Conservation (phyloP, 2,329 filamentous ascomycete species). For the Aaosphaeria pasadenensis region DNA sequence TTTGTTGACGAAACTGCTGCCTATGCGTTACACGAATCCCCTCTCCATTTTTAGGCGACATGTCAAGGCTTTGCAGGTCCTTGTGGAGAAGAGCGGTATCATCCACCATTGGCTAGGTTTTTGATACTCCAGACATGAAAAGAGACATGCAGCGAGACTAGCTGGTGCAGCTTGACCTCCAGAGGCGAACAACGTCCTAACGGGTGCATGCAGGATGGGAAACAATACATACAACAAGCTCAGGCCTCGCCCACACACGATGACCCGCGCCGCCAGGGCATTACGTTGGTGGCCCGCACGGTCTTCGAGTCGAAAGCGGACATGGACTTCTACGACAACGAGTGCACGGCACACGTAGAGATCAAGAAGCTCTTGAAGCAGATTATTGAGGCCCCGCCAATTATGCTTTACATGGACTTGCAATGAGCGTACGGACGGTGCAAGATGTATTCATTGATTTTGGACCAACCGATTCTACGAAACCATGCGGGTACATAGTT, state of each 20-base stretch:
- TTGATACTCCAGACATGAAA: no score
- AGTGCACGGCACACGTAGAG: conserved; percentile 54
- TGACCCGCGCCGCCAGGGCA: conserved; percentile 63
- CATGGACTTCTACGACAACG: conserved; percentile 67
- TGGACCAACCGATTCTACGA: no score
- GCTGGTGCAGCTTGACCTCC: no score
- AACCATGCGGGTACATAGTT: no score
- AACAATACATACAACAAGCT: conserved; percentile 65
- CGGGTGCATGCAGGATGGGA: conserved; percentile 55
- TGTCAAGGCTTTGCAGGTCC: no score
- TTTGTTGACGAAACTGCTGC: no score
- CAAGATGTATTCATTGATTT: neutral
- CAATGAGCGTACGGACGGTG: conserved; percentile 1
- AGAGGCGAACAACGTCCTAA: no score
- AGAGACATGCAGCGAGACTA: no score
- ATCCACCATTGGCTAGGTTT: no score
- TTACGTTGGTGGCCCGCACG: conserved; percentile 61
- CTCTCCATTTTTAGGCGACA: no score
- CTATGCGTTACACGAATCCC: no score
- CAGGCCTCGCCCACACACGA: conserved; percentile 54
- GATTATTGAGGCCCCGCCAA: conserved; percentile 22
- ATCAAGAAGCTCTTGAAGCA: conserved; percentile 41
- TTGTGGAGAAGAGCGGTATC: no score
- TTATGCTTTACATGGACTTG: conserved; percentile 28
- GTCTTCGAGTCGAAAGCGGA: conserved; percentile 64